Conservation (phyloP, 75 land plant genomes). For the Adiantum capillusveneris region DNA sequence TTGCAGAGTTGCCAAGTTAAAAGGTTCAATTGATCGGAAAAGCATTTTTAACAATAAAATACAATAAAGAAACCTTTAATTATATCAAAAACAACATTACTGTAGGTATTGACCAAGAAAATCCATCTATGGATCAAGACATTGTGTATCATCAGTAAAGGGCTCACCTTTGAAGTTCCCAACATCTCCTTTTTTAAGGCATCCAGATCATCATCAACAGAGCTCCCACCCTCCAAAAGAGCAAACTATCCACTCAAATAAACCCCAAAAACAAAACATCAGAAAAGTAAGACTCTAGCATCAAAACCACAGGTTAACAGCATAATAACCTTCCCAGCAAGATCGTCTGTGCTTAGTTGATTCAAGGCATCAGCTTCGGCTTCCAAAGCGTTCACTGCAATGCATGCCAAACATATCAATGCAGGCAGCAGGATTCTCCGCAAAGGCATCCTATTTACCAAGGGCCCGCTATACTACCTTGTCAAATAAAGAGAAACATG, state of each 20-base stretch:
- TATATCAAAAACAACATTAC: no score
- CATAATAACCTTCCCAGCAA: slow-evolving; percentile 84
- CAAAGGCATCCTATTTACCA: no score
- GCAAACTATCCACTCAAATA: slow-evolving; percentile 70
- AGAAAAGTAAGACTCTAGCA: neutral
- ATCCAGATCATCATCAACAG: slow-evolving; percentile 92
- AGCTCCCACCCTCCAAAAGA: slow-evolving; percentile 58
- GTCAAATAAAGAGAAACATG: no score
- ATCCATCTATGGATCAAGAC: neutral
- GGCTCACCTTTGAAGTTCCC: slow-evolving; percentile 61
- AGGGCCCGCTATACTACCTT: no score
- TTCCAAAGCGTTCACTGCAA: slow-evolving; percentile 87
- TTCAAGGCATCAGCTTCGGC: slow-evolving; percentile 92
- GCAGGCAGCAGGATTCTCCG: no score
- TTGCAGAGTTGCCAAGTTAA: no score
- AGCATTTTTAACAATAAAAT: no score
- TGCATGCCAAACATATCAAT: no score
- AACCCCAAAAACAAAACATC: neutral
- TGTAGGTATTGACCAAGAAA: neutral
- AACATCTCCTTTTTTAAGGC: slow-evolving; percentile 66
- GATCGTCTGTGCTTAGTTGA: slow-evolving; percentile 79
- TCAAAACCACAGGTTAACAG: neutral
- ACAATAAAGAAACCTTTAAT: no score
- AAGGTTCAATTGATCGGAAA: no score
- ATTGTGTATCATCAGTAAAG: neutral